Evolutionary conservation across 106 monocot genomes (phyloP).

Genomic region (Alisma plantagoaquatica): DNA sequence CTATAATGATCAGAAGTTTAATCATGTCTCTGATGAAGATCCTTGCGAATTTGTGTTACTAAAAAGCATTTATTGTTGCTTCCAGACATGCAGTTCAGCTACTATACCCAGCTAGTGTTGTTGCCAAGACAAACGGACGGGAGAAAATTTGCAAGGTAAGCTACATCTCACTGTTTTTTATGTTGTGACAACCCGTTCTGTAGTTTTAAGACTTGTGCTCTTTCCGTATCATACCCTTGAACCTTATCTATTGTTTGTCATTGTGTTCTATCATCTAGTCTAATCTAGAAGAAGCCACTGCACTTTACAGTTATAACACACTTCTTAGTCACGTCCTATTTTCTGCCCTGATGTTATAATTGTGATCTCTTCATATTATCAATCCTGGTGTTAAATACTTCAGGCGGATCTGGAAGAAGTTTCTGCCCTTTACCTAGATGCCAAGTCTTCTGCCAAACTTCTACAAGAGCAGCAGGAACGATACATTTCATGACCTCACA

Average conservation of each 20-base stretch:
- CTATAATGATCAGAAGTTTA: not conserved
- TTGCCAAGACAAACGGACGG: slow-evolving; percentile 75
- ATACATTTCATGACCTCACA: slow-evolving; percentile 71
- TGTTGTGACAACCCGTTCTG: not conserved
- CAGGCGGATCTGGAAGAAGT: slow-evolving; percentile 92
- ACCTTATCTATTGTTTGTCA: not conserved
- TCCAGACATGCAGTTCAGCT: slow-evolving; percentile 86
- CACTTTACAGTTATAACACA: not conserved
- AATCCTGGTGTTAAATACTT: not conserved
- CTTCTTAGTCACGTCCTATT: not conserved
- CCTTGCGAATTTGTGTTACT: not conserved
- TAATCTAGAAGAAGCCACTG: slow-evolving; percentile 7
- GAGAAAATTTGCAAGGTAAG: slow-evolving; percentile 94
- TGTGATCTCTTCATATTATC: not conserved
- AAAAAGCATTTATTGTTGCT: not conserved
- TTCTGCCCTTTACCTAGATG: slow-evolving; percentile 61
- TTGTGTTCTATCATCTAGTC: not conserved
- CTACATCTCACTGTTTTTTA: not conserved
- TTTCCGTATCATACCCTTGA: no score
- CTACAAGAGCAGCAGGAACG: slow-evolving; percentile 88
- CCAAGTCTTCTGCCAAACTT: slow-evolving; percentile 73
- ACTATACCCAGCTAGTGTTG: slow-evolving; percentile 73
- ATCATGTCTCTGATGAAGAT: not conserved
- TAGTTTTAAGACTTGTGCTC: no score
- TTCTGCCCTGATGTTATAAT: not conserved